Base-by-base conservation (phyloP, 148 eudicot species). In the Camellia lanceoleosa region DNA sequence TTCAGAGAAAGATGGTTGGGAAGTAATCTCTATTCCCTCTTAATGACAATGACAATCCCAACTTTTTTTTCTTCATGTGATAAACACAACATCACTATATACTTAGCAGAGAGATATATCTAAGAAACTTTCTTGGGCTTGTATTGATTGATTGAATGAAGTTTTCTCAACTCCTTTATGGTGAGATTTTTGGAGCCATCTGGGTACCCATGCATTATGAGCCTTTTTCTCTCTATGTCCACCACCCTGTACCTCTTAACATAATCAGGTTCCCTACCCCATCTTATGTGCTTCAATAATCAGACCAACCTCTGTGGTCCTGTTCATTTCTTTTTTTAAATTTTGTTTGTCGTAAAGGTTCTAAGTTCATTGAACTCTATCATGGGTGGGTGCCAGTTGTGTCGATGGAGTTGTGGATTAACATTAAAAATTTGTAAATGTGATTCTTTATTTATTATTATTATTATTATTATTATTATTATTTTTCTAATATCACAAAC, bases 271-370 rank as follows among this genome's bases (percentile, higher is more conserved):
- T 43, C 14, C 58, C 23, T 4, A 3, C 41, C 58, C 41, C 3
- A 19, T n/a, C 58, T 49, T 3, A n/a, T n/a, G 75, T 30, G 60
- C 59, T 51, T 51, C 15, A 59, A 71, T 11, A 20, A 15, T 47
- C 75, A 12, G 58, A 72, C 43, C 16, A 54, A 56, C 63, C 30
- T 73, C n/a, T n/a, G 76, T 73, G 76, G 76, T 73, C 76, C 76
- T 55, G 15, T 73, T 46, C 7, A n/a, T 59, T 23, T 73, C 23
- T 6, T 52, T 71, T 20, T 19, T 2, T 73, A 43, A 30, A n/a
- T n/a, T n/a, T n/a, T n/a, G n/a, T n/a, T n/a, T n/a, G n/a, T n/a
- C n/a, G n/a, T 73, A 41, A 73, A 54, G 44, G 60, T 23, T n/a
- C 19, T 16, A 30, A 7, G 76, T 73, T 73, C 76, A 73, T 16